Evolutionary conservation across 2,329 filamentous ascomycete genomes (phyloP), one percentile per base, ranked within the genome.

Genomic region (Ophiostoma ulmi): DNA sequence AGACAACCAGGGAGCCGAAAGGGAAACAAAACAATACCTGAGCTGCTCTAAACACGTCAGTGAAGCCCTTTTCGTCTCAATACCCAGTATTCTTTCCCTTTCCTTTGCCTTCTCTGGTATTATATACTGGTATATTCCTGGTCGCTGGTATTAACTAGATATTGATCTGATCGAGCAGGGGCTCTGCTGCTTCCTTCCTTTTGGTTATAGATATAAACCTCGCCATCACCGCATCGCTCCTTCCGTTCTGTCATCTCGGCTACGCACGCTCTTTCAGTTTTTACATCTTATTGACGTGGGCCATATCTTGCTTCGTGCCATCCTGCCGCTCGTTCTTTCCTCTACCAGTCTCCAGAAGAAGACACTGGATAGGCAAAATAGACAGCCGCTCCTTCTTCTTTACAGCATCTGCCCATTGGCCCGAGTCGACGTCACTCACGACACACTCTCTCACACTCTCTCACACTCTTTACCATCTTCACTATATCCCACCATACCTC

Each of bases 351-450:
- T 26, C 8, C 13, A 65, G 17, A 48, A 48, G 17, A 48, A n/a
- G 44, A 48, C 44, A 20, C 44, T 20, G n/a, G 44, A 48, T 48
- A n/a, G 17, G 44, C 44, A 48, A n/a, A 48, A 48, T 17, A 44
- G 65, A 67, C 22, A 44, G 20, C 58, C 58, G 48, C 70, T 38
- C 66, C 64, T 71, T 69, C 70, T 48, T 48, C 5, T 71, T 67
- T 31, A 38, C 31, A 68, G 20, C 17, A 55, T 26, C 66, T 35
- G 26, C 13, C 22, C 41, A 63, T 63, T 26, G 7, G 22, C 58
- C 38, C n/a, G 8, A 22, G 20, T 35, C 10, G 20, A 36, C 26
- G 61, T 65, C 31, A 65, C 17, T 35, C 35, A n/a, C 35, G n/a
- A 35, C 58, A 35, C 22, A 31, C 13, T 31, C 55, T 55, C 13